Evolutionary conservation across 495 filamentous ascomycete genomes (phyloP).

Genomic region (Penicillium dipodomyicola): DNA sequence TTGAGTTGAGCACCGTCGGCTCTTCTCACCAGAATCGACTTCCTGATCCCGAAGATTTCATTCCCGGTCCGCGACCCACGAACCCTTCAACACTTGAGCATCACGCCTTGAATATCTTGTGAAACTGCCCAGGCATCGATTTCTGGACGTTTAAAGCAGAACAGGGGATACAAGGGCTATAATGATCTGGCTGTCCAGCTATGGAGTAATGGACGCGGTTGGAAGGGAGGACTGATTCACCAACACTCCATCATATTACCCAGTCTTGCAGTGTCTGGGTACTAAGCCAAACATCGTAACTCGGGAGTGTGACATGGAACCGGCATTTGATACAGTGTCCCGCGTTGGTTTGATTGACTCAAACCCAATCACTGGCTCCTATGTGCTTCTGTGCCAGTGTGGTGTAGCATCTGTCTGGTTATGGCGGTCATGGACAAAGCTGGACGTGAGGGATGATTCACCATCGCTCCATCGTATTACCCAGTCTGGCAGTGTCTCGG

Average conservation of each 20-base stretch:
- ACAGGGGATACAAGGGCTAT: background rate
- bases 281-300: background rate
- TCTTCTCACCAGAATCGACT: background rate
- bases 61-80: background rate
- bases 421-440: too few species aligned
- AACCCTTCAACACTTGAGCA: background rate
- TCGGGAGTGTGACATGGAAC: background rate
- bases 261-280: background rate
- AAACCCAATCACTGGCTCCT: background rate
- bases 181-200: background rate
- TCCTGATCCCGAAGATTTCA: background rate
- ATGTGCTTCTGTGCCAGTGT: background rate
- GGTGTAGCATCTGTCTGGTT: background rate
- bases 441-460: background rate
- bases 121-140: background rate
- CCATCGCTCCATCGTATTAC: background rate
- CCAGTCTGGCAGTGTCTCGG: background rate
- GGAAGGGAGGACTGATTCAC: background rate
- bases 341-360: background rate
- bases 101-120: background rate
- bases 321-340: background rate
- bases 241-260: background rate
- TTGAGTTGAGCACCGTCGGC: background rate
- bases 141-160: background rate
- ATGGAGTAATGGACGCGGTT: background rate